phyloP scores from a whole-genome alignment of 2,329 filamentous ascomycete genomes.

The Uncinocarpus reesii region DNA sequence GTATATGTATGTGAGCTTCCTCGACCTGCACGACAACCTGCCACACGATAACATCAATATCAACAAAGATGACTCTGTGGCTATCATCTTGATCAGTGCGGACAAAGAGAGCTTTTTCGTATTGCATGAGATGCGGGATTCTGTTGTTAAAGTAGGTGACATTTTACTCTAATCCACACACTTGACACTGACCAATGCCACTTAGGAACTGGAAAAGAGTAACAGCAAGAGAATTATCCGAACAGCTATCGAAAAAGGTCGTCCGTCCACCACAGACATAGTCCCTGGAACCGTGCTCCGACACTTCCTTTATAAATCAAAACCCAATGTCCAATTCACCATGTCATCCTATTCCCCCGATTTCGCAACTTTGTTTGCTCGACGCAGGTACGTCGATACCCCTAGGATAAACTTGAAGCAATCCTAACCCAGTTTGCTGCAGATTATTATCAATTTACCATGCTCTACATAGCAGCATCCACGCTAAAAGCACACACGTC shows the following conservation, averaged over 20 bases:
- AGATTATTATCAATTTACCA: conserved; percentile 76
- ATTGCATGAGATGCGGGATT: conserved; percentile 60
- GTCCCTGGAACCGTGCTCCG: conserved; percentile 68
- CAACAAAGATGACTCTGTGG: conserved; percentile 59
- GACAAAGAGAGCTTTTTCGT: conserved; percentile 91
- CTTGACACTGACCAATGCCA: conserved; percentile 1
- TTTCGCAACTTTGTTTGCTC: conserved; percentile 51
- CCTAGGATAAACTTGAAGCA: background rate
- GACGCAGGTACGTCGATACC: conserved; percentile 45
- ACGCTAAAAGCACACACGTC: conserved; percentile 70
- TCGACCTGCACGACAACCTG: conserved; percentile 50
- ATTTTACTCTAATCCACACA: conserved; percentile 21
- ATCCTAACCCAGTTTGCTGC: background rate
- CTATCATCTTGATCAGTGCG: conserved; percentile 81
- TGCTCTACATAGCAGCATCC: conserved; percentile 71
- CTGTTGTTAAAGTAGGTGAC: conserved; percentile 45
- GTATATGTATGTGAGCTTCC: conserved; percentile 98
- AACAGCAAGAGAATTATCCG: conserved; percentile 66
- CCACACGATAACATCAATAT: conserved; percentile 35
- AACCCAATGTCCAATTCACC: conserved; percentile 87
- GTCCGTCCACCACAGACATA: conserved; percentile 62
- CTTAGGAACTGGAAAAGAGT: conserved; percentile 61
- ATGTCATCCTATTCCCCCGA: conserved; percentile 72
- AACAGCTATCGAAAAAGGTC: conserved; percentile 57
- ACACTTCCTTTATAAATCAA: conserved; percentile 93